Evolutionary conservation across 139 green algal species (phyloP), one percentile per base, ranked within the genome.

Genomic region (Tetradesmus obliquus): DNA sequence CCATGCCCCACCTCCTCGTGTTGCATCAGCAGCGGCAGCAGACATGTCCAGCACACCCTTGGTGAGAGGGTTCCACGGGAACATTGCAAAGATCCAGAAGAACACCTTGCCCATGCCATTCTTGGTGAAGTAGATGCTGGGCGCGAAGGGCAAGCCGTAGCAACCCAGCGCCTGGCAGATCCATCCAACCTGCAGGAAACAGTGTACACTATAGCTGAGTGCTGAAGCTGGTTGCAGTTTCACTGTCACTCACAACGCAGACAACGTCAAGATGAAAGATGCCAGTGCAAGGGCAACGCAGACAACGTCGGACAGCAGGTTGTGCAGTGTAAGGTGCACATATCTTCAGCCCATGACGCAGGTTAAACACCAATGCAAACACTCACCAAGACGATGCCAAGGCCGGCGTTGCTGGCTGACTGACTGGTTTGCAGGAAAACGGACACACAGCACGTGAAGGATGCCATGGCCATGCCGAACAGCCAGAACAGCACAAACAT

Each of bases 401-500:
- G 86, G 5, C 71, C 22, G 10, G 53, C 86, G 45, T 90, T 90
- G 53, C 54, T 55, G 17, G 86, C 86, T 32, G 86, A 90, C 51
- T 90, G 86, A n/a, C 53, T 90, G 69, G 86, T 81, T n/a, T 69
- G 7, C 86, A 99, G 84, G 87, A 99, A 96, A 2, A 96, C 91
- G 13, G 97, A 96, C 3, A 98, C 22, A 2, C 97, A 69, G 90
- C 98, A 97, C 3, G 95, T 96, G 17, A 99, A 84, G 20, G 85
- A 87, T 24, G 93, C 91, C 96, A 98, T 98, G 69, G 97, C 91
- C 60, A 97, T 93, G 81, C 97, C 95, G 93, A 99, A 99, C 55
- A 99, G 94, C 91, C 99, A 98, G 94, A 99, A 98, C 6, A 98
- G 94, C 84, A 98, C 91, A 91, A 99, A 98, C 19, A 98, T 89